Evolutionary conservation across 2,329 filamentous ascomycete species (phyloP).

Genomic region (Pseudogymnoascus sp.): DNA sequence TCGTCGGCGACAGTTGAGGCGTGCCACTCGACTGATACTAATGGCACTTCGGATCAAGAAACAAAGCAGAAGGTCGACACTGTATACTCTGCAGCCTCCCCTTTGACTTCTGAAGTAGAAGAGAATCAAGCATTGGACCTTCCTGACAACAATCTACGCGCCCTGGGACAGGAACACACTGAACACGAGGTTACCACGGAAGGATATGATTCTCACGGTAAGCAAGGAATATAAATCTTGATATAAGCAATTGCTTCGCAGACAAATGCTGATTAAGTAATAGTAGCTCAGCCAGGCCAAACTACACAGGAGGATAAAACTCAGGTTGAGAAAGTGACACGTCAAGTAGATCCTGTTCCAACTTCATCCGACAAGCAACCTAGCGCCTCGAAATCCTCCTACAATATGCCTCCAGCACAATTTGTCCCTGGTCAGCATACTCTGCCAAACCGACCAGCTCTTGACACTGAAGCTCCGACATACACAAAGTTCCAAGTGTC

Average conservation of each 20-base stretch:
- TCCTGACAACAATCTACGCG: neutral
- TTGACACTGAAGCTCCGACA: constrained; percentile 20
- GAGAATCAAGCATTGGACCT: constrained; percentile 1
- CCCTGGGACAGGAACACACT: neutral
- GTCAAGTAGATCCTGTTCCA: neutral
- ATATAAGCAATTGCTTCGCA: neutral
- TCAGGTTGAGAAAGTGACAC: constrained; percentile 9
- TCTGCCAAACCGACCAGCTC: constrained; percentile 12
- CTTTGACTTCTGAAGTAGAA: constrained; percentile 2
- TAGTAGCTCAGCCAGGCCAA: neutral
- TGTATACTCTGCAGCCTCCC: neutral
- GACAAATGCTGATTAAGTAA: neutral
- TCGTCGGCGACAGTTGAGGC: constrained; percentile 3
- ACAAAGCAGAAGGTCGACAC: neutral
- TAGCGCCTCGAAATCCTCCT: constrained; percentile 28
- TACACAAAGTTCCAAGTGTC: constrained; percentile 7
- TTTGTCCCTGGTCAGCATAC: constrained; percentile 26
- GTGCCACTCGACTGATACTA: neutral
- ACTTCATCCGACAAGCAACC: constrained; percentile 21
- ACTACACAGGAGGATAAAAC: constrained; percentile 1
- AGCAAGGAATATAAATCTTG: neutral
- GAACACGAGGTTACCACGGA: neutral
- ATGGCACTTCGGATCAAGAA: constrained; percentile 1
- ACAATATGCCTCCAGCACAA: constrained; percentile 39
- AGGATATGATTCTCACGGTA: neutral